Percentiles rank a stretch among this genome's conserved stretches.
Conservation (phyloP, 495 filamentous ascomycete species). For the Neurospora sp. region DNA sequence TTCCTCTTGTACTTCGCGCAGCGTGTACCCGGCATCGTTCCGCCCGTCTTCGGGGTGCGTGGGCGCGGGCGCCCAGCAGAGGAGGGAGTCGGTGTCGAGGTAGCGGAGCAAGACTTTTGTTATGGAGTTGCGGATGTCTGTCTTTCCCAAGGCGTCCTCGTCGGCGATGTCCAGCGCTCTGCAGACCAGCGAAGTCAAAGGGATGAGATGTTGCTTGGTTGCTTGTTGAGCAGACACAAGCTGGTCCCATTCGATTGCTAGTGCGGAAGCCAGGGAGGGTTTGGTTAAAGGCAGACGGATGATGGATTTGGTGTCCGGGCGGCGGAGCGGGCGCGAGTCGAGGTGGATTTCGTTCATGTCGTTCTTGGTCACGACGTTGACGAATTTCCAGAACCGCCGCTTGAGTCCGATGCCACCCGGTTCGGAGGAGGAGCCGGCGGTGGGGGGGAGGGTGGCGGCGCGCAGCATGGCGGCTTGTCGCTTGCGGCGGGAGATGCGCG, state of each 20-base stretch:
- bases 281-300: constrained; percentile 66
- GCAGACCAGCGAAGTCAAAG: constrained; percentile 74
- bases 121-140: constrained; percentile 44
- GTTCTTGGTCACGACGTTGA: constrained; percentile 39
- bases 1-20: constrained; percentile 63
- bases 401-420: constrained; percentile 27
- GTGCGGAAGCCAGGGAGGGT: constrained; percentile 69
- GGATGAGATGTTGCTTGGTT: constrained; percentile 67
- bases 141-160: constrained; percentile 37
- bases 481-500: constrained; percentile 39
- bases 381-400: constrained; percentile 78
- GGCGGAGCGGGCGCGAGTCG: constrained; percentile 69
- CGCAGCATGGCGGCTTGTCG: neutral
- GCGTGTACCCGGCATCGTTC: constrained; percentile 31
- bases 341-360: constrained; percentile 56
- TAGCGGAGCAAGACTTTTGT: constrained; percentile 65
- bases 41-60: constrained; percentile 10
- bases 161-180: constrained; percentile 68
- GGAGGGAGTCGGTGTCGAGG: constrained; percentile 82
- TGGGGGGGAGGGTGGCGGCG: neutral
- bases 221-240: constrained; percentile 72
- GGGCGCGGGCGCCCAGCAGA: constrained; percentile 71
- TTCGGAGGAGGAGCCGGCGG: neutral
- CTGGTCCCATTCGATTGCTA: constrained; percentile 88
- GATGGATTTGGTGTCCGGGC: constrained; percentile 51